Base-by-base conservation (phyloP, 208 protist species). In the Angomonas ambiguus region DNA sequence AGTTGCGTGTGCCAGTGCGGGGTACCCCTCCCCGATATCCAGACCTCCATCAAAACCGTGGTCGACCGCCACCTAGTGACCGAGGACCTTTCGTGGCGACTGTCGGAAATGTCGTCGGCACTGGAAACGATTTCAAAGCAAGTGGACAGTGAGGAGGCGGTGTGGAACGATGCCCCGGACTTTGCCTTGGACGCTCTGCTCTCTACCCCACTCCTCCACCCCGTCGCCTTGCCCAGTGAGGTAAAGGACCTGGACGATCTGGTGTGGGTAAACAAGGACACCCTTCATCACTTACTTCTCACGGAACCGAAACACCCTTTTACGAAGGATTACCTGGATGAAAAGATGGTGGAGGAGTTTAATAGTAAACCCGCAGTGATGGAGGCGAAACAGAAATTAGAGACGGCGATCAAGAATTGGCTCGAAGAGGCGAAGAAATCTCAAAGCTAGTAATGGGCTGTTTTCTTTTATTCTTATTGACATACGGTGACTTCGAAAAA, bases 221-320 rank as follows among this genome's bases (percentile, higher is more conserved):
- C 91, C 13, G 81, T 93, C 0, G 91, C 91, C 5, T 62, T 96
- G 25, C 91, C 91, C n/a, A 72, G 82, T 0, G 86, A 92, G 41
- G 79, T 93, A 22, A 91, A 91, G 73, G 82, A 93, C 56, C 35
- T 91, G 53, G 73, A 74, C 8, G 82, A 93, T 48, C 49, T 96
- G 28, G 80, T 94, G 24, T 92, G 85, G 42, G 80, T 92, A 16
- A 96, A 96, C 68, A 68, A 77, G 34, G 83, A 91, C 63, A 94
- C 91, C 27, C 72, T 94, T 51, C 91, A 93, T 64, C 91, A 96
- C 71, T 65, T 84, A 2, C 77, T 96, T 20, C 76, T 96, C 30
- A 92, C 91, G 13, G 85, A 93, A 60, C 83, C 68, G 68, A 93
- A 96, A 71, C 79, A 96, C 68, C 90, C 90, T 0, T 96, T 92